A percentile compares a stretch with the other conserved stretches of the same genome.
phyloP scores from a whole-genome alignment of 2,329 filamentous ascomycete genomes.

The Diaporthe vaccinii region DNA sequence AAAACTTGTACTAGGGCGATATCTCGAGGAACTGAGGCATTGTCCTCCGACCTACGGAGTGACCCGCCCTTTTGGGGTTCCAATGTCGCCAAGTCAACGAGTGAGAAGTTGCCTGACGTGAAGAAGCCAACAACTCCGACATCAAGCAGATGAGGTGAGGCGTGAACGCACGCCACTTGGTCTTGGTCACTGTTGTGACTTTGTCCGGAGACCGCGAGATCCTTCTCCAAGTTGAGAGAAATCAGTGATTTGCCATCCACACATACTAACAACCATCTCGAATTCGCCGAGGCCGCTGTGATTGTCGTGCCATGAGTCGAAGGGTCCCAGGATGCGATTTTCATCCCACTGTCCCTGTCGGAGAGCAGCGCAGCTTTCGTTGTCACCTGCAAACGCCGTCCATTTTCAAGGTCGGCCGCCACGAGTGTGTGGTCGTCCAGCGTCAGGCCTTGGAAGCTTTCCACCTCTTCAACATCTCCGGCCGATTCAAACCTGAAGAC shows the following conservation, averaged over 20 bases:
- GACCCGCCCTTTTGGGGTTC: conserved; percentile 74
- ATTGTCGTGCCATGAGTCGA: conserved; percentile 67
- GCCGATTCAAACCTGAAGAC: conserved; percentile 81
- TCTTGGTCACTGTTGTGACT: conserved; percentile 75
- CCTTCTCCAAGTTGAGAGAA: conserved; percentile 73
- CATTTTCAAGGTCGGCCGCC: conserved; percentile 73
- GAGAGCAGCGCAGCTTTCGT: conserved; percentile 72
- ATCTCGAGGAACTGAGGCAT: conserved; percentile 84
- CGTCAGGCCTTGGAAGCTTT: conserved; percentile 78
- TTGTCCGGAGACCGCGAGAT: conserved; percentile 69
- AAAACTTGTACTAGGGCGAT: conserved; percentile 85
- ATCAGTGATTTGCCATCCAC: conserved; percentile 80
- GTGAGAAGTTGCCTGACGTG: conserved; percentile 82
- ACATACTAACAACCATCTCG: conserved; percentile 78
- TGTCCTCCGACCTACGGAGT: conserved; percentile 72
- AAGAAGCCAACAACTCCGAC: conserved; percentile 90
- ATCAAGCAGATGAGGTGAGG: conserved; percentile 73
- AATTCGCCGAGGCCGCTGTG: conserved; percentile 83
- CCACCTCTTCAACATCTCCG: conserved; percentile 88
- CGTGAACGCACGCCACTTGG: conserved; percentile 88
- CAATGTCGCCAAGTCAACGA: conserved; percentile 78
- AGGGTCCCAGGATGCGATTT: conserved; percentile 71
- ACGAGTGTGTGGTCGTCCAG: conserved; percentile 81
- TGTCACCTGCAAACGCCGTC: conserved; percentile 82
- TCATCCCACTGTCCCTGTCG: conserved; percentile 69